Conservation (phyloP, 345 rosid species). For the Melastoma malabathricum region DNA sequence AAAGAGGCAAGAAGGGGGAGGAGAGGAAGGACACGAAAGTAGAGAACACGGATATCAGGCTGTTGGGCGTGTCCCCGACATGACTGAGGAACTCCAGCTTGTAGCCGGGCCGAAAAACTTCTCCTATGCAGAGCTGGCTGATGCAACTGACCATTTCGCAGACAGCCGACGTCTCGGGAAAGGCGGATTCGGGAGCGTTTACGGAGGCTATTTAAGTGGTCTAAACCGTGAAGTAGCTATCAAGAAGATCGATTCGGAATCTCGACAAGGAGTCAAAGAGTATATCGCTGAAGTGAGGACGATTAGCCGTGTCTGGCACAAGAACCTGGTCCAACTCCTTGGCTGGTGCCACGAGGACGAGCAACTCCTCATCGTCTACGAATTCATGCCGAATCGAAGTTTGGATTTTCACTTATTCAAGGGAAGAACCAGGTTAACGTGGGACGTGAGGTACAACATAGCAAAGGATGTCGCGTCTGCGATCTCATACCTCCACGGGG, state of each 20-base stretch:
- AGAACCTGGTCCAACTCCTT: too few relatives aligned
- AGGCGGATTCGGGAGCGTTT: constrained; percentile 6
- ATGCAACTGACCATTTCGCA: constrained; percentile 5
- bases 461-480: neutral
- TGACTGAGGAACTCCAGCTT: neutral
- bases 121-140: constrained; percentile 1
- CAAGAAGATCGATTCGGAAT: neutral
- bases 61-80: too few relatives aligned
- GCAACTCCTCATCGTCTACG: neutral
- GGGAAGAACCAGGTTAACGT: neutral
- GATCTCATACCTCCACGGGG: neutral
- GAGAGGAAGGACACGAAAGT: neutral
- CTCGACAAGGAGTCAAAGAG: constrained; percentile 1
- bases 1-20: neutral
- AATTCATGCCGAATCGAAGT: constrained; percentile 1
- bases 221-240: neutral
- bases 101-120: constrained; percentile 5
- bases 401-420: neutral
- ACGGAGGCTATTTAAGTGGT: neutral
- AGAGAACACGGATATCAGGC: neutral
- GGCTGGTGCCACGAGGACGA: constrained; percentile 2
- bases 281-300: constrained; percentile 8
- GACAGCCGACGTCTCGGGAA: neutral
- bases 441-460: neutral
- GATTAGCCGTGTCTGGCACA: constrained; percentile 5